Evolutionary conservation across 2,329 filamentous ascomycete genomes (phyloP).

Genomic region (Dothideomycetes sp.): DNA sequence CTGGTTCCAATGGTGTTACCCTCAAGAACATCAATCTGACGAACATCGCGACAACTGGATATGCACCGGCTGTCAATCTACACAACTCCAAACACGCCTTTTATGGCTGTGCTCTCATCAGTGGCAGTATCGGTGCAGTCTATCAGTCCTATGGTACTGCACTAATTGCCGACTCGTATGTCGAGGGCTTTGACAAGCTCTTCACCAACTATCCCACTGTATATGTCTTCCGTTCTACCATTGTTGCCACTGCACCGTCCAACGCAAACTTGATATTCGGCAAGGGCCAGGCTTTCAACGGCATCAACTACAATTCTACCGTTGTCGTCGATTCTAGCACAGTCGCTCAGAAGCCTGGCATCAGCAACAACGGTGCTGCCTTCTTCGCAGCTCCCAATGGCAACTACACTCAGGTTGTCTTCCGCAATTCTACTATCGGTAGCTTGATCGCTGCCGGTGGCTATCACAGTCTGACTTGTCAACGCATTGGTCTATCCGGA

Average conservation of each 20-base stretch:
- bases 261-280: slow-evolving; percentile 25
- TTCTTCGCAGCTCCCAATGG: slow-evolving; percentile 35
- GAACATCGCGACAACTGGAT: slow-evolving; percentile 23
- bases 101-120: slow-evolving; percentile 37
- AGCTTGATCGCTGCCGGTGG: slow-evolving; percentile 31
- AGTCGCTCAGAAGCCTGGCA: slow-evolving; percentile 13
- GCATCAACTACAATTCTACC: slow-evolving; percentile 16
- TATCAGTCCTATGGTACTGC: slow-evolving; percentile 26
- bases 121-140: slow-evolving; percentile 27
- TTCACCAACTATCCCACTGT: slow-evolving; percentile 34
- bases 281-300: slow-evolving; percentile 14
- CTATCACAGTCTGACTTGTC: slow-evolving; percentile 23
- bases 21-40: slow-evolving; percentile 34
- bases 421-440: slow-evolving; percentile 31
- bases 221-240: slow-evolving; percentile 37
- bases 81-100: slow-evolving; percentile 34
- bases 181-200: slow-evolving; percentile 36
- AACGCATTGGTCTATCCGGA: slow-evolving; percentile 27
- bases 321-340: slow-evolving; percentile 16
- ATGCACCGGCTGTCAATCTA: slow-evolving; percentile 22
- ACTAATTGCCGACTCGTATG: slow-evolving; percentile 37
- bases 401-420: slow-evolving; percentile 33
- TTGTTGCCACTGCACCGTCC: slow-evolving; percentile 29
- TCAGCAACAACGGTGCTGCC: slow-evolving; percentile 28
- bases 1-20: slow-evolving; percentile 27